Conservation (phyloP, 129 eudicot species). For the Logfia minima region DNA sequence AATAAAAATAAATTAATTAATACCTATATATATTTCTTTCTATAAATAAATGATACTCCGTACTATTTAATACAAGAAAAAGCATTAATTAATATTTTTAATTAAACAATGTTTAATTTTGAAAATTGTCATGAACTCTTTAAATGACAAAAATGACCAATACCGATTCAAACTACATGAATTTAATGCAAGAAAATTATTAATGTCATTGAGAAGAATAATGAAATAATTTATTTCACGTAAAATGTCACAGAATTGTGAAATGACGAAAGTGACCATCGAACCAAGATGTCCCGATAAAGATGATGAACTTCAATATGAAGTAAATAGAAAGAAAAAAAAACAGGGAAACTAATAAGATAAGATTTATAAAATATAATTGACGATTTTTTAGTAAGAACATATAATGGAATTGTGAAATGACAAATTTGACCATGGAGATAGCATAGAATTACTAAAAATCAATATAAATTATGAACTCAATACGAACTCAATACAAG, state of each 20-base stretch:
- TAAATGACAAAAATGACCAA: slow-evolving; percentile 14
- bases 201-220: slow-evolving; percentile 3
- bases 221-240: background rate
- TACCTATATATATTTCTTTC: slow-evolving; percentile 3
- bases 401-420: background rate
- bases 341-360: background rate
- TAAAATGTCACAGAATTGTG: slow-evolving; percentile 3
- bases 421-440: background rate
- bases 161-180: background rate
- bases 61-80: too few species aligned
- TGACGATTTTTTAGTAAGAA: background rate
- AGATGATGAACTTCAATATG: slow-evolving; percentile 11
- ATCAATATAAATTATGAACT: slow-evolving; percentile 11
- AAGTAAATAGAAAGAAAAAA: background rate
- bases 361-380: background rate
- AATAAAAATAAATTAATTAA: background rate
- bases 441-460: background rate
- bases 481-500: background rate
- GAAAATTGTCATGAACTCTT: background rate
- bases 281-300: background rate
- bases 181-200: background rate
- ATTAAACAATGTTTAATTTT: background rate
- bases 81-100: background rate
- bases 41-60: background rate
- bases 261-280: slow-evolving; percentile 9